Evolutionary conservation across 2,329 filamentous ascomycete genomes (phyloP).

Genomic region (Colletotrichum sp.): DNA sequence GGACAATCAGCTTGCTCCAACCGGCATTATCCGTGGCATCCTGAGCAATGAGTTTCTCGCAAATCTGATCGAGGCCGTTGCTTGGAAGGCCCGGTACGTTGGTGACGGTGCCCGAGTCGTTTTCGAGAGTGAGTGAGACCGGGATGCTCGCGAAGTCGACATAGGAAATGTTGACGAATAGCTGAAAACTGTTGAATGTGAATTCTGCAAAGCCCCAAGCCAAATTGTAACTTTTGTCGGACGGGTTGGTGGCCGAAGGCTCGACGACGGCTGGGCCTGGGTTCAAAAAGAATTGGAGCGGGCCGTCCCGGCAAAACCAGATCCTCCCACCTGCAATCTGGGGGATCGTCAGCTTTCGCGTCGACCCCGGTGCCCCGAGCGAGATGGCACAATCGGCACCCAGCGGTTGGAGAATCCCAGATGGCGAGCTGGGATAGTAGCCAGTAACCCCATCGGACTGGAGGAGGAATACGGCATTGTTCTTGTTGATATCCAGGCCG

Average conservation of each 20-base stretch:
- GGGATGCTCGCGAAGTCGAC: constrained; percentile 78
- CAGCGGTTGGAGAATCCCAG: constrained; percentile 54
- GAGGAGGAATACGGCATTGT: constrained; percentile 66
- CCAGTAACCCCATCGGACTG: constrained; percentile 68
- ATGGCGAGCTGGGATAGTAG: constrained; percentile 68
- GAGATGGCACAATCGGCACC: constrained; percentile 65
- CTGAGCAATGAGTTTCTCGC: constrained; percentile 49
- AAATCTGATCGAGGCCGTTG: constrained; percentile 51
- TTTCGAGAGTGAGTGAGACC: constrained; percentile 60
- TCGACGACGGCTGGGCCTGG: constrained; percentile 76
- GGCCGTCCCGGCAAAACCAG: constrained; percentile 69
- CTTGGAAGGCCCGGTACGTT: constrained; percentile 54
- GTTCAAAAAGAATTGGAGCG: constrained; percentile 73
- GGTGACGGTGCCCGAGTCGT: constrained; percentile 47
- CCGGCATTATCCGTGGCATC: constrained; percentile 49
- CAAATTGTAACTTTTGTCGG: constrained; percentile 66
- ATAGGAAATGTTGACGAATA: constrained; percentile 74
- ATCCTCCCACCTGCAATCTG: constrained; percentile 74
- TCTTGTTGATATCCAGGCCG: constrained; percentile 65
- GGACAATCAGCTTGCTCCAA: constrained; percentile 58
- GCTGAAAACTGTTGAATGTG: constrained; percentile 64
- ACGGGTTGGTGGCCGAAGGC: constrained; percentile 71
- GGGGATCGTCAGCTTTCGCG: constrained; percentile 68
- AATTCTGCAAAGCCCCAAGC: constrained; percentile 75
- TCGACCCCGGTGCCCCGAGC: constrained; percentile 65